Conservation (phyloP, 495 filamentous ascomycete genomes). For the Gamarada debralockiae region DNA sequence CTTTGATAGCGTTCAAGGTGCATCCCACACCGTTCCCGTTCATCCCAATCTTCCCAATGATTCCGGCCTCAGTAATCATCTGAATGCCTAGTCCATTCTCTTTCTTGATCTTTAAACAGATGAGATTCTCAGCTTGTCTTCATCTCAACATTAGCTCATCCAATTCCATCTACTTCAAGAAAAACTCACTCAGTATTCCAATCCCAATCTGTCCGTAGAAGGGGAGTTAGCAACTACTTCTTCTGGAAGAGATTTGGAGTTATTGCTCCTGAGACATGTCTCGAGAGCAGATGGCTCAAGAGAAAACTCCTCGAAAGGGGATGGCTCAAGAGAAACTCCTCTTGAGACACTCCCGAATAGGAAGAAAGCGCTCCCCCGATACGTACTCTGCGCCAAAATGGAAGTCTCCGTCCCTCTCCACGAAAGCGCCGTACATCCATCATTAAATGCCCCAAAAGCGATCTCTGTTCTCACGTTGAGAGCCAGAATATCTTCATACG, state of each 20-base stretch:
- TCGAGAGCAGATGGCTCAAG: no score
- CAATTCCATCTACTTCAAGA: no score
- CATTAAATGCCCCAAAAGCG: slow-evolving; percentile 45
- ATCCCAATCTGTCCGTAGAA: no score
- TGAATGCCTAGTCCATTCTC: slow-evolving; percentile 24
- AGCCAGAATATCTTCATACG: slow-evolving; percentile 57
- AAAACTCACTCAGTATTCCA: slow-evolving; percentile 33
- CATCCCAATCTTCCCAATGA: slow-evolving; percentile 71
- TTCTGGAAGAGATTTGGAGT: no score
- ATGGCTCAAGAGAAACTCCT: no score
- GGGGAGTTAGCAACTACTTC: no score
- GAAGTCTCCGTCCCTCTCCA: slow-evolving; percentile 40
- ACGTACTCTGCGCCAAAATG: slow-evolving; percentile 59
- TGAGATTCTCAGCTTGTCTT: slow-evolving; percentile 47
- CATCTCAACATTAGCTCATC: no score
- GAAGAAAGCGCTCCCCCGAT: no score
- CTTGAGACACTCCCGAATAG: no score
- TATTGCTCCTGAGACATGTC: no score
- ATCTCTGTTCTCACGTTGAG: slow-evolving; percentile 68
- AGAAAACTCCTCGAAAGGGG: no score
- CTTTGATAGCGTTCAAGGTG: slow-evolving; percentile 65
- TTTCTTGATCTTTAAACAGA: slow-evolving; percentile 48
- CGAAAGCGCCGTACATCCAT: slow-evolving; percentile 60
- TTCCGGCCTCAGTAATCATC: slow-evolving; percentile 58
- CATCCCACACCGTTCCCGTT: slow-evolving; percentile 59